Conservation (phyloP, 805 yeast genomes). For the Starmerella scarabaei region DNA sequence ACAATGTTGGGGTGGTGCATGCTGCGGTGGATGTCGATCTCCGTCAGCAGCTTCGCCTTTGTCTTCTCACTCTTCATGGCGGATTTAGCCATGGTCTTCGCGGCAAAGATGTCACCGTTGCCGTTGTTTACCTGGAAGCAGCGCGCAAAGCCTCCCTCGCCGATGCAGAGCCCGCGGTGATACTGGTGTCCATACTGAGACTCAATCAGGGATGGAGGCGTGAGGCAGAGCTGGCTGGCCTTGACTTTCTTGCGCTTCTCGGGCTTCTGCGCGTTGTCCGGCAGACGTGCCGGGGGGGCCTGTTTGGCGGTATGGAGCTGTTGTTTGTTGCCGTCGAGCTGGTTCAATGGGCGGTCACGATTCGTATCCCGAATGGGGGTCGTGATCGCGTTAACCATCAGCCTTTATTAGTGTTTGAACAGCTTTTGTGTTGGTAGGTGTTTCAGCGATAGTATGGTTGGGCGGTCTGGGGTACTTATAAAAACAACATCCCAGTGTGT, state of each 20-base stretch:
- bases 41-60: slow-evolving; percentile 62
- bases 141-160: slow-evolving; percentile 98
- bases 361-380: slow-evolving; percentile 11
- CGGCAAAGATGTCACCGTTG: slow-evolving; percentile 74
- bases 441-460: too few relatives aligned
- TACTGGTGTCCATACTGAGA: slow-evolving; percentile 79
- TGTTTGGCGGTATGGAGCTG: background rate
- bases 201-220: slow-evolving; percentile 89
- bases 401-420: too few relatives aligned
- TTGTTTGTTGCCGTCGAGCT: slow-evolving; percentile 11
- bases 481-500: too few relatives aligned
- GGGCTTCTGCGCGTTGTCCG: slow-evolving; percentile 2
- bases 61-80: slow-evolving; percentile 87
- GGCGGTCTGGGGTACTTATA: too few relatives aligned
- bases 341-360: slow-evolving; percentile 11
- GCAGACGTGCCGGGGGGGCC: background rate
- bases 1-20: slow-evolving; percentile 84
- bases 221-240: slow-evolving; percentile 78
- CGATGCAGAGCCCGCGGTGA: slow-evolving; percentile 78
- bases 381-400: slow-evolving; percentile 2
- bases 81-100: slow-evolving; percentile 94
- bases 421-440: background rate
- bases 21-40: slow-evolving; percentile 86
- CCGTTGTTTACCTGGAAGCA: slow-evolving; percentile 95
- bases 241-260: slow-evolving; percentile 47